Base-by-base conservation (phyloP, 495 filamentous ascomycete species). In the Aspergillus sclerotiicarbonarius region DNA sequence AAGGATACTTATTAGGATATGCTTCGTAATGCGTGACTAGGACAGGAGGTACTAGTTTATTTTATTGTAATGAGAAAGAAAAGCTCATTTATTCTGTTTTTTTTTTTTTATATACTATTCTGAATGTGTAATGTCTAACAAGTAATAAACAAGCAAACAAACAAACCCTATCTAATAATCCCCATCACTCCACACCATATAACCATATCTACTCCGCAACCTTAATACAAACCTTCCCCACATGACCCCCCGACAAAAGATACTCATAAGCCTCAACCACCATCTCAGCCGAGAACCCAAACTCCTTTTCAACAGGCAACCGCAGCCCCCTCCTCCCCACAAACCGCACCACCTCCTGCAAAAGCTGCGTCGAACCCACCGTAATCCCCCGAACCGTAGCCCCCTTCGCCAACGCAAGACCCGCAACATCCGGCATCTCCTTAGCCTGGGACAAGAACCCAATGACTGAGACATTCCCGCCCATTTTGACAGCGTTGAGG, bases 181-280 rank as follows among this genome's bases (percentile, higher is more conserved):
- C n/a, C n/a, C n/a, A n/a, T n/a, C n/a, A n/a, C n/a, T n/a, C n/a
- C n/a, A n/a, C n/a, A n/a, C n/a, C n/a, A n/a, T n/a, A n/a, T n/a
- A n/a, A n/a, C n/a, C n/a, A n/a, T n/a, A n/a, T n/a, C n/a, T 51
- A 35, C 25, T 37, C 49, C 25, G 20, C 49, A 51, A 32, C 10
- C 32, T 55, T 39, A 62, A 90, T 84, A n/a, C 71, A 76, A 8
- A 90, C 61, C 76, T 90, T 90, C 15, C 87, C 87, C 66, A 90
- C 83, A 64, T 90, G 87, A 57, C 80, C 80, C 67, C 86, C 74
- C 15, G 76, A 78, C 75, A 75, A 83, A 76, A 84, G 21, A 55
- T 69, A 72, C 44, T 74, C 54, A 55, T 65, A 73, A 0, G 73
- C 68, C 37, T 83, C 74, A 62, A 77, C 74, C 0, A 68, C 56